Percentiles rank a stretch among this genome's conserved stretches.
Conservation (phyloP, 768 basidiomycete species). For the Leccinellum luteum region DNA sequence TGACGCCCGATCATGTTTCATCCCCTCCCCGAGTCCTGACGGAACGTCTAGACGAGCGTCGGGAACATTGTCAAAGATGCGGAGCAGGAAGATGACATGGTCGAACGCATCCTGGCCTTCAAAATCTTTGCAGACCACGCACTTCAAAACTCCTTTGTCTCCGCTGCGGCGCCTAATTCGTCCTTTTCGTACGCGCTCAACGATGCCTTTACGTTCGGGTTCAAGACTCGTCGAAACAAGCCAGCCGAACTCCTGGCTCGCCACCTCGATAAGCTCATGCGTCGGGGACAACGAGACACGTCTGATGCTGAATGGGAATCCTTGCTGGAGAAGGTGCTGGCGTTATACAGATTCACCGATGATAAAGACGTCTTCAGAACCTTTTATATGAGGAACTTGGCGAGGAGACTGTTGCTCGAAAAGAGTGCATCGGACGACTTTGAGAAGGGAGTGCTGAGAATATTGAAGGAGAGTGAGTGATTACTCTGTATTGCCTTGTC, state of each 20-base stretch:
- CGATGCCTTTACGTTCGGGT: conserved; percentile 72
- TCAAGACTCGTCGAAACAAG: conserved; percentile 73
- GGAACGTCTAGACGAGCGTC: conserved; percentile 48
- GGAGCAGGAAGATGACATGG: conserved; percentile 72
- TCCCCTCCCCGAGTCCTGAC: background rate
- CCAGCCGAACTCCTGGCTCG: conserved; percentile 94
- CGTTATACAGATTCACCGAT: conserved; percentile 81
- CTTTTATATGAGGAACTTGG: conserved; percentile 85
- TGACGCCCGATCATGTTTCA: background rate
- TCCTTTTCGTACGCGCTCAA: conserved; percentile 65
- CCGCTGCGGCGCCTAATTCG: conserved; percentile 41
- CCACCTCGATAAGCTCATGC: conserved; percentile 83
- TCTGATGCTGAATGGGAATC: conserved; percentile 62
- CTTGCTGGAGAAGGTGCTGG: conserved; percentile 63
- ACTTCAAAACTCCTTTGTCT: conserved; percentile 51
- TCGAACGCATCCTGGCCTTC: conserved; percentile 65
- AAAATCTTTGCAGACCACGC: conserved; percentile 56
- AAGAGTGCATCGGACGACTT: conserved; percentile 85
- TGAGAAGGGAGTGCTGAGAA: conserved; percentile 80
- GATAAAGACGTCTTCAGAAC: conserved; percentile 94
- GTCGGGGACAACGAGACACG: conserved; percentile 74
- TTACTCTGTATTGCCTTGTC: background rate
- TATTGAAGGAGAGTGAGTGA: conserved; percentile 74
- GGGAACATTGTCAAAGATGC: conserved; percentile 62
- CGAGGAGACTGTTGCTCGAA: conserved; percentile 83